Evolutionary conservation across 2,329 filamentous ascomycete genomes (phyloP).

Genomic region (Chaetomiaceae sp.): DNA sequence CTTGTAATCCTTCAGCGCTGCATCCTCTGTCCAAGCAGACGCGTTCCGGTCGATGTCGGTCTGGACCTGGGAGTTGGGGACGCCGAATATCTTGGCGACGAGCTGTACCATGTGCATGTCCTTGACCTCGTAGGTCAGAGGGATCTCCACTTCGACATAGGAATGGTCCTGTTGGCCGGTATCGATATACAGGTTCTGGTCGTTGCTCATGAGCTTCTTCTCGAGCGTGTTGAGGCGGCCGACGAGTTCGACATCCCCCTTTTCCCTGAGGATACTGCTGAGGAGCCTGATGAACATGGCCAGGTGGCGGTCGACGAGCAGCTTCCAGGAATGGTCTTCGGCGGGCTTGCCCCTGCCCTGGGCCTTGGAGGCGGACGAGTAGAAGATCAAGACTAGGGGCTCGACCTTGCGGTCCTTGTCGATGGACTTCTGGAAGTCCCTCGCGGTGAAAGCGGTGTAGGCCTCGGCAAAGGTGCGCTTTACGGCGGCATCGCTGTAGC

Average conservation of each 20-base stretch:
- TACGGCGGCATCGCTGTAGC: constrained; percentile 84
- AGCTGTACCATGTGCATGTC: constrained; percentile 93
- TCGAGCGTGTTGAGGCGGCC: constrained; percentile 75
- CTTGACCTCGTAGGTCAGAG: constrained; percentile 86
- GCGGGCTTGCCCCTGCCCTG: constrained; percentile 65
- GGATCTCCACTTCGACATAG: constrained; percentile 75
- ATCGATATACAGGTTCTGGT: constrained; percentile 75
- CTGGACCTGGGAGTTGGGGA: constrained; percentile 75
- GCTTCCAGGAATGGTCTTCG: constrained; percentile 84
- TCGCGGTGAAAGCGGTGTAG: constrained; percentile 87
- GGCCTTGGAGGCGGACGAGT: constrained; percentile 88
- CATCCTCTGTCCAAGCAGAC: constrained; percentile 82
- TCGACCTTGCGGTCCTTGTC: constrained; percentile 92
- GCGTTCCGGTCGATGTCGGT: constrained; percentile 80
- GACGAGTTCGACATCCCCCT: constrained; percentile 80
- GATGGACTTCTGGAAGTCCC: constrained; percentile 81
- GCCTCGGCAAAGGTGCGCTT: constrained; percentile 94
- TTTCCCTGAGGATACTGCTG: constrained; percentile 68
- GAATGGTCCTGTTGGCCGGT: constrained; percentile 56
- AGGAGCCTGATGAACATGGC: constrained; percentile 90
- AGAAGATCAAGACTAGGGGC: constrained; percentile 92
- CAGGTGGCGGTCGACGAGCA: constrained; percentile 88
- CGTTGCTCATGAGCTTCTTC: constrained; percentile 88
- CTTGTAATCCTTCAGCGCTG: constrained; percentile 86
- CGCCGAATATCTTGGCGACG: constrained; percentile 80